phyloP scores from a whole-genome alignment of 2,329 filamentous ascomycete species.

The Seiridium cupressi region DNA sequence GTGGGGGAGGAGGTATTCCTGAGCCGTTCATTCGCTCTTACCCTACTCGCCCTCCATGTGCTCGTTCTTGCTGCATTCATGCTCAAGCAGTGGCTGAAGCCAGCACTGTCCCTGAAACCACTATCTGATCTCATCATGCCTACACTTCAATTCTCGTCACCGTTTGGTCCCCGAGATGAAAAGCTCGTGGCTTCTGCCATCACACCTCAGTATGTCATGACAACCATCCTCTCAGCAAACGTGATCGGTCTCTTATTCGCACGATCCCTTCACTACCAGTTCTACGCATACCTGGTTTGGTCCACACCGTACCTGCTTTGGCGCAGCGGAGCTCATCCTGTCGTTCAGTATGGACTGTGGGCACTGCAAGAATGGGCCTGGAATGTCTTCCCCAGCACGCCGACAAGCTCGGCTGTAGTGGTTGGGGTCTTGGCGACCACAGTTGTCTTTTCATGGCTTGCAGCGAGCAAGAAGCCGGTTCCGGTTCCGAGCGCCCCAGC shows the following conservation, averaged over 20 bases:
- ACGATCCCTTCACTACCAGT: slow-evolving; percentile 89
- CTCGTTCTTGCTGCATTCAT: slow-evolving; percentile 67
- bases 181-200: slow-evolving; percentile 55
- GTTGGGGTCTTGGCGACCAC: slow-evolving; percentile 69
- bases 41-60: slow-evolving; percentile 65
- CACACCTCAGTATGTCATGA: slow-evolving; percentile 72
- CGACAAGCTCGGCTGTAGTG: slow-evolving; percentile 56
- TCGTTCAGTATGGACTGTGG: slow-evolving; percentile 69
- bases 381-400: slow-evolving; percentile 86
- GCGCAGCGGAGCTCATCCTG: slow-evolving; percentile 68
- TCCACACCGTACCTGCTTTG: slow-evolving; percentile 84
- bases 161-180: slow-evolving; percentile 52
- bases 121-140: slow-evolving; percentile 51
- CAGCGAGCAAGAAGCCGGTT: slow-evolving; percentile 37
- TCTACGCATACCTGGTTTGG: slow-evolving; percentile 91
- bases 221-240: slow-evolving; percentile 73
- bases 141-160: slow-evolving; percentile 40
- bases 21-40: slow-evolving; percentile 62
- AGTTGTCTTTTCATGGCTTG: slow-evolving; percentile 61
- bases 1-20: slow-evolving; percentile 81
- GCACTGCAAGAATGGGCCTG: slow-evolving; percentile 84
- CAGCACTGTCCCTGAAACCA: slow-evolving; percentile 50
- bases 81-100: slow-evolving; percentile 68
- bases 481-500: slow-evolving; percentile 13
- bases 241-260: slow-evolving; percentile 82